Evolutionary conservation across 768 basidiomycete species (phyloP).

Genomic region (Phaeolepiota aurea): DNA sequence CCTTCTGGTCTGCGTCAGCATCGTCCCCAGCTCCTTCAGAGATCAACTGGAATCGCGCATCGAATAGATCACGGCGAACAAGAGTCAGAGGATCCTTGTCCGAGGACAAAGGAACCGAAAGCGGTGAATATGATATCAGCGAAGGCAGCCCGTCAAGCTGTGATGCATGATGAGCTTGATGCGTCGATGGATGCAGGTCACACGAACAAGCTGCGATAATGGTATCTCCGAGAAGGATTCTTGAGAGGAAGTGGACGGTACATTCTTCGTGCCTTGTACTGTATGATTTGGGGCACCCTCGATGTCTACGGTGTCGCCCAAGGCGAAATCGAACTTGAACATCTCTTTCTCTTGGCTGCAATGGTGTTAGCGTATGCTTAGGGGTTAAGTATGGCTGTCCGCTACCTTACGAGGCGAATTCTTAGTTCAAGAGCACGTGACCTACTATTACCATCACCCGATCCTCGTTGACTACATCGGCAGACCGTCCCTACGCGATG

Average conservation of each 20-base stretch:
- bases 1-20: slow-evolving; percentile 10
- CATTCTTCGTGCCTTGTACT: no score
- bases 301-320: background rate
- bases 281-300: no score
- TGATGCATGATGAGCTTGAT: slow-evolving; percentile 3
- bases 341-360: background rate
- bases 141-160: slow-evolving; percentile 67
- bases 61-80: slow-evolving; percentile 82
- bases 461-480: no score
- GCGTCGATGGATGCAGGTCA: background rate
- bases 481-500: no score
- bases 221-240: background rate
- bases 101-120: slow-evolving; percentile 40
- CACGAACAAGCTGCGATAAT: background rate
- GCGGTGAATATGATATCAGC: slow-evolving; percentile 73
- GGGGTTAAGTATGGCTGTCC: no score
- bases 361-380: background rate
- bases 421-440: no score
- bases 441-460: no score
- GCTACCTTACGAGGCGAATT: no score
- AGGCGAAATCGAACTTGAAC: background rate
- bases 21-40: slow-evolving; percentile 35
- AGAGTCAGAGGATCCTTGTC: slow-evolving; percentile 30
- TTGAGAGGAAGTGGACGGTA: no score
- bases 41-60: slow-evolving; percentile 92